Conservation (phyloP, 1,139 yeast genomes). For the Hansenula sp. region DNA sequence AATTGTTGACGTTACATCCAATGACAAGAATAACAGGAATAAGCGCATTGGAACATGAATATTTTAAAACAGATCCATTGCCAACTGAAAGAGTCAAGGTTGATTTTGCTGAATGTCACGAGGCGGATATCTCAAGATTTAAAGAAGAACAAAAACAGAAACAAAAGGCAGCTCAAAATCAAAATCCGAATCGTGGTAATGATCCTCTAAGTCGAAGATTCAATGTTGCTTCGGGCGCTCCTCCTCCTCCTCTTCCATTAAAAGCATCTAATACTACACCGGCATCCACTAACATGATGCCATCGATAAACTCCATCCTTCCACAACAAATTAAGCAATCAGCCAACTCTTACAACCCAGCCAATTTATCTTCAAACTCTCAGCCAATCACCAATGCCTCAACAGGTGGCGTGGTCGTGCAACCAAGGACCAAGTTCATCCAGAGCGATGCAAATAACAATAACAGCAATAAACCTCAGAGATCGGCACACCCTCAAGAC, state of each 20-base stretch:
- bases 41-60: constrained; percentile 69
- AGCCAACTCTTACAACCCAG: no score
- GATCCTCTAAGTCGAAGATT: neutral
- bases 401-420: neutral
- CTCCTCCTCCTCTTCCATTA: neutral
- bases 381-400: no score
- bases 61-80: constrained; percentile 61
- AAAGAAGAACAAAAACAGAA: constrained; percentile 32
- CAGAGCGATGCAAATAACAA: neutral
- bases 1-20: constrained; percentile 66
- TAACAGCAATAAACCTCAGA: neutral
- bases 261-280: neutral
- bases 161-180: neutral
- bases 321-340: neutral
- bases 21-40: constrained; percentile 68
- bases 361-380: no score
- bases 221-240: neutral
- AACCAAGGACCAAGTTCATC: neutral
- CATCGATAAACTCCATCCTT: neutral
- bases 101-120: constrained; percentile 79
- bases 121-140: constrained; percentile 69
- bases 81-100: constrained; percentile 62
- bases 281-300: neutral
- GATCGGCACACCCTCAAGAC: constrained; percentile 1
- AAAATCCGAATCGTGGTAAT: neutral